These are phyloP conservation scores for Turnera subulata DNA, from an alignment of 345 rosid genomes.

Conservation along the genomic window DNA sequence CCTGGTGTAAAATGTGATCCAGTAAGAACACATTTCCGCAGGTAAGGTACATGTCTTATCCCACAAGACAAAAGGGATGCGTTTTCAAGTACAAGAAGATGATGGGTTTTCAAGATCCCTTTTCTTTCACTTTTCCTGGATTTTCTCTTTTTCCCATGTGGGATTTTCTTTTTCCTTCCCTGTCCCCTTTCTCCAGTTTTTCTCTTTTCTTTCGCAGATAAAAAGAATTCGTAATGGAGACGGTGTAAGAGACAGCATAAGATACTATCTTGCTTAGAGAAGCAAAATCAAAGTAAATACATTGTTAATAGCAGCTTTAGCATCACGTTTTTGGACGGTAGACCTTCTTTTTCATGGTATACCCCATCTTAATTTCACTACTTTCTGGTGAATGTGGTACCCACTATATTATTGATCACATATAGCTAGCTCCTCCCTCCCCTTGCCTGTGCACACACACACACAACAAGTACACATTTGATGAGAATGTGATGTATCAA, in stretches of 20 bases:
- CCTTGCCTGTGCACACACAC: too few relatives aligned
- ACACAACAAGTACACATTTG: too few relatives aligned
- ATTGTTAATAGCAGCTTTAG: background rate
- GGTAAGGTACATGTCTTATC: background rate
- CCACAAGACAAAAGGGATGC: constrained; percentile 10
- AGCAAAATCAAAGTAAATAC: constrained; percentile 1
- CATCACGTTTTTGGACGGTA: background rate
- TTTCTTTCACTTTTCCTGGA: constrained; percentile 19
- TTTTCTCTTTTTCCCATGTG: constrained; percentile 10
- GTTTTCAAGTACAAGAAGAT: constrained; percentile 3
- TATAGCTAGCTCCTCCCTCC: too few relatives aligned
- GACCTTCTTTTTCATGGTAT: background rate
- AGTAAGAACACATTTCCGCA: background rate
- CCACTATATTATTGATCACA: too few relatives aligned
- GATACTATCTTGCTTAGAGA: constrained; percentile 9
- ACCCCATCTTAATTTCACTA: background rate
- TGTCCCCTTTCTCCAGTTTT: background rate
- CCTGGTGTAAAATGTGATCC: background rate
- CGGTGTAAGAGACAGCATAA: constrained; percentile 15
- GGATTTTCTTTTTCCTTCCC: constrained; percentile 14
- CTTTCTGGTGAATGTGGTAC: background rate
- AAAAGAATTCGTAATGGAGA: constrained; percentile 14
- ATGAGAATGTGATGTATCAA: too few relatives aligned
- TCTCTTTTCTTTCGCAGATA: constrained; percentile 13
- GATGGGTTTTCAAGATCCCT: constrained; percentile 5